phyloP scores from a whole-genome alignment of 1,284 basidiomycete genomes.

The Trametes polyzona region DNA sequence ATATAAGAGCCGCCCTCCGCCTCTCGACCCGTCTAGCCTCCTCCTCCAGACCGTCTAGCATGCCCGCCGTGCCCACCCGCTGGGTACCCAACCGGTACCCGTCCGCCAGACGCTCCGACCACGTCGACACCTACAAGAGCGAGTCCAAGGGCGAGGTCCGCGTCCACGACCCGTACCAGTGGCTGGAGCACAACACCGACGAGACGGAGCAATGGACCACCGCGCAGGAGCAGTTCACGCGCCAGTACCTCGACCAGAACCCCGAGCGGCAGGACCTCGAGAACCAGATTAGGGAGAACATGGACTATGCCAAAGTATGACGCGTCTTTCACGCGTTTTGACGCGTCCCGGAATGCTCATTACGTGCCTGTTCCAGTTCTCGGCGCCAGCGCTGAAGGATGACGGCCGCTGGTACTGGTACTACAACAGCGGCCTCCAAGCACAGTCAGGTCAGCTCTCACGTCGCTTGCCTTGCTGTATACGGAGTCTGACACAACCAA shows the following conservation, averaged over 20 bases:
- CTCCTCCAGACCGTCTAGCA: slow-evolving; percentile 18
- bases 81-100: slow-evolving; percentile 63
- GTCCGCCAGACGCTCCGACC: slow-evolving; percentile 60
- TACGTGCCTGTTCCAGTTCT: slow-evolving; percentile 48
- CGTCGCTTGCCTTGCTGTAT: background rate
- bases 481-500: background rate
- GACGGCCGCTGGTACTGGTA: slow-evolving; percentile 81
- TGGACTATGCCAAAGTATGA: slow-evolving; percentile 70
- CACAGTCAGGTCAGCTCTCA: slow-evolving; percentile 54
- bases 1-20: slow-evolving; percentile 25
- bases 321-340: slow-evolving; percentile 8
- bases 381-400: slow-evolving; percentile 59
- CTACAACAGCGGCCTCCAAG: slow-evolving; percentile 73
- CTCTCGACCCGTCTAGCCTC: slow-evolving; percentile 20
- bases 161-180: slow-evolving; percentile 75
- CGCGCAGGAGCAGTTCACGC: slow-evolving; percentile 65
- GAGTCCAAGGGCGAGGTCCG: slow-evolving; percentile 59
- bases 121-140: slow-evolving; percentile 72
- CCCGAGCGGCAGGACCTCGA: slow-evolving; percentile 61
- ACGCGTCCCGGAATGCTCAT: slow-evolving; percentile 1
- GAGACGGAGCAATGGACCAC: slow-evolving; percentile 71
- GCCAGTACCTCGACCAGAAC: slow-evolving; percentile 63
- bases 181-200: slow-evolving; percentile 64
- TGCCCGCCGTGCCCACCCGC: slow-evolving; percentile 35
- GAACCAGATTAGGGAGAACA: slow-evolving; percentile 62